phyloP scores from a whole-genome alignment of 108 stramenopile species.

The Chaetoceros muelleri region DNA sequence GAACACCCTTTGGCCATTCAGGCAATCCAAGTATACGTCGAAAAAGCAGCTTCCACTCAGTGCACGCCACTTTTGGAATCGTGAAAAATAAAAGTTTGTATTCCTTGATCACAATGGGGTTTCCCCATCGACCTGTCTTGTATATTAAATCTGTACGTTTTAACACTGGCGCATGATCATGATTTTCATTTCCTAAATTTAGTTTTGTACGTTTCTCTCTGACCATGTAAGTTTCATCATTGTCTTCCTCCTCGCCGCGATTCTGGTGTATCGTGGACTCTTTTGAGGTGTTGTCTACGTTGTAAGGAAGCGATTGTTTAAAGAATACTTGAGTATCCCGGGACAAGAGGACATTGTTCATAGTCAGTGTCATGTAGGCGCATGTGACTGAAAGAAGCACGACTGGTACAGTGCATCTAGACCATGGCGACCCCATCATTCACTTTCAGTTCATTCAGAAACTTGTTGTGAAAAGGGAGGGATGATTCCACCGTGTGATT shows the following conservation, averaged over 20 bases:
- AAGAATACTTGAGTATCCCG: not conserved
- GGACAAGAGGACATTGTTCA: not conserved
- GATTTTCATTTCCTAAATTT: not conserved
- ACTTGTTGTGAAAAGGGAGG: not conserved
- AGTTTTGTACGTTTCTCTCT: not conserved
- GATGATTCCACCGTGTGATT: not conserved
- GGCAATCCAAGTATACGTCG: slow-evolving; percentile 31
- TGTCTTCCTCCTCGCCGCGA: not conserved
- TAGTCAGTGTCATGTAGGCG: not conserved
- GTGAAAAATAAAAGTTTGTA: slow-evolving; percentile 55
- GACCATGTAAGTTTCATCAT: slow-evolving; percentile 2
- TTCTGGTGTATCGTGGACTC: not conserved
- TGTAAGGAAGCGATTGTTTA: not conserved
- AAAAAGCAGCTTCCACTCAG: slow-evolving; percentile 37
- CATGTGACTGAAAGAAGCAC: not conserved
- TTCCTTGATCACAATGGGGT: slow-evolving; percentile 32
- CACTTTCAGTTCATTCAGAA: not conserved
- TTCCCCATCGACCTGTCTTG: not conserved
- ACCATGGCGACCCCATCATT: not conserved
- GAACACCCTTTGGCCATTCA: slow-evolving; percentile 19
- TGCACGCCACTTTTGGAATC: slow-evolving; percentile 45
- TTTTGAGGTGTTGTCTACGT: not conserved
- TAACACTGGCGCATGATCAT: not conserved
- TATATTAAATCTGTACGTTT: slow-evolving; percentile 4
- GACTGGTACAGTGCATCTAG: not conserved